Evolutionary conservation across 345 rosid genomes (phyloP).

Genomic region (Brassica rapa): DNA sequence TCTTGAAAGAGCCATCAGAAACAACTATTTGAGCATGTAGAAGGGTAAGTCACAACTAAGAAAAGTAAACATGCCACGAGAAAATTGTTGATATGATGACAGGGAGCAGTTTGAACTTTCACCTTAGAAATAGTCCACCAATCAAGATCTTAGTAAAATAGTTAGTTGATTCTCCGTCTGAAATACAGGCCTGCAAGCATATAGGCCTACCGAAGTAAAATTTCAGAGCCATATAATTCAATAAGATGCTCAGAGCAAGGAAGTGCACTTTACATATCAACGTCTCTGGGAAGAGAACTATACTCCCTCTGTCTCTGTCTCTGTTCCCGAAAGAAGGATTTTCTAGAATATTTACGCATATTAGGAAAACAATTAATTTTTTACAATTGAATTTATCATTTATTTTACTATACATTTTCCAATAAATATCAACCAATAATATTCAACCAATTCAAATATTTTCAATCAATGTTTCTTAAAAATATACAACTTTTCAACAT

Average conservation of each 20-base stretch:
- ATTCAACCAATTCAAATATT: too few relatives aligned
- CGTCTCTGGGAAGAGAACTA: too few relatives aligned
- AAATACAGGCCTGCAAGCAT: conserved; percentile 80
- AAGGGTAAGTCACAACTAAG: background rate
- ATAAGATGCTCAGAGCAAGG: conserved; percentile 8
- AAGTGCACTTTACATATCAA: background rate
- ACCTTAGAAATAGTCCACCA: conserved; percentile 92
- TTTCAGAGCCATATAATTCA: conserved; percentile 4
- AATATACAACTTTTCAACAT: too few relatives aligned
- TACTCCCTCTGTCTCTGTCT: too few relatives aligned
- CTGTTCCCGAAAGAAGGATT: too few relatives aligned
- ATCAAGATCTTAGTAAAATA: conserved; percentile 74
- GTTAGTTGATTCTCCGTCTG: conserved; percentile 76
- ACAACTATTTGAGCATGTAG: background rate
- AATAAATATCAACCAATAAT: too few relatives aligned
- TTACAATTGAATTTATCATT: too few relatives aligned
- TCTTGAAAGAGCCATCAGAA: conserved; percentile 19
- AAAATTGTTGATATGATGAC: background rate
- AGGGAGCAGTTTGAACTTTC: conserved; percentile 8
- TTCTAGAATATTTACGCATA: too few relatives aligned
- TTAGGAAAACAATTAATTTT: too few relatives aligned
- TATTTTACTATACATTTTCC: too few relatives aligned
- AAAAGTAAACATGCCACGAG: background rate
- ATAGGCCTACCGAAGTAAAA: conserved; percentile 19
- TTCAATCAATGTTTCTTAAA: too few relatives aligned